Conservation (phyloP, 805 yeast species). For the Cyberlindnera mrakii region DNA sequence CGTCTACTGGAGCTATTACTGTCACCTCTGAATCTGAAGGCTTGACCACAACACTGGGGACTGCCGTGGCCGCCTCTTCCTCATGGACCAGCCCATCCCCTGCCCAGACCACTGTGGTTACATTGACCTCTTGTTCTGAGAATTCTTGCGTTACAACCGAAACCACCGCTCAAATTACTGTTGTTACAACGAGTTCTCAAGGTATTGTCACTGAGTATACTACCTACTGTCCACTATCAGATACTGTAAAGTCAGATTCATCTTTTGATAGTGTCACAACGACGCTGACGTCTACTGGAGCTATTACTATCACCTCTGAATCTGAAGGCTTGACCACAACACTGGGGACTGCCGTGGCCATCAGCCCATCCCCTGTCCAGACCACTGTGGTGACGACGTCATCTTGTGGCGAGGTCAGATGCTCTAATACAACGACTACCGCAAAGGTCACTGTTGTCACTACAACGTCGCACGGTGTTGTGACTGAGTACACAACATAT, state of each 20-base stretch:
- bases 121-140: conserved; percentile 26
- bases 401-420: conserved; percentile 10
- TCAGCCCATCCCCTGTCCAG: background rate
- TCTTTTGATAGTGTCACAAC: background rate
- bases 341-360: background rate
- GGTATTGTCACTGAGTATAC: conserved; percentile 32
- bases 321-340: too few species aligned
- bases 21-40: background rate
- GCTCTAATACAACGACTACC: conserved; percentile 6
- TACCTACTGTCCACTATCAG: conserved; percentile 33
- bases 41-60: too few species aligned
- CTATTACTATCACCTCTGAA: too few species aligned
- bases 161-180: conserved; percentile 19
- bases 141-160: conserved; percentile 18
- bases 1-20: too few species aligned
- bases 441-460: conserved; percentile 25
- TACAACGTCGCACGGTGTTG: conserved; percentile 27
- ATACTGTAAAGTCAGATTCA: background rate
- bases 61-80: too few species aligned
- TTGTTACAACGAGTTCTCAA: conserved; percentile 24
- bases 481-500: conserved; percentile 20
- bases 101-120: conserved; percentile 25
- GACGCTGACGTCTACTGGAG: too few species aligned
- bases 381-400: conserved; percentile 15
- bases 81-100: too few species aligned